Evolutionary conservation across 192 early-diverging fungal genomes (phyloP), one percentile per base, ranked within the genome.

Genomic region (Dissophora ornata): DNA sequence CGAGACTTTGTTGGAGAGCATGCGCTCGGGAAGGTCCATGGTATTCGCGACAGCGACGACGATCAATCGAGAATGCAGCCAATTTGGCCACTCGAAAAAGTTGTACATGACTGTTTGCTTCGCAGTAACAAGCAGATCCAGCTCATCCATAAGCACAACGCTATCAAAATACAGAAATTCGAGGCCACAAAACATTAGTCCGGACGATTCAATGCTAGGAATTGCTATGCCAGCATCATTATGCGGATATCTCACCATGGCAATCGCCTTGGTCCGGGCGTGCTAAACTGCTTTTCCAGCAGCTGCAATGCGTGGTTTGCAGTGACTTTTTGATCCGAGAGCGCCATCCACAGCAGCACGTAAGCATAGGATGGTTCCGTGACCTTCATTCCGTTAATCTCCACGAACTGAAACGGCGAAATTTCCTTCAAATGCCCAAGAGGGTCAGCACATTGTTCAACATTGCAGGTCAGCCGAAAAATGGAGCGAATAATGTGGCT

Each of bases 301-400:
- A 97, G 68, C 24, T 90, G 85, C 13, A 90, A 84, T 0, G 97
- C 94, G 63, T 96, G 92, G 36, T 82, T 85, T 21, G 94, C 69
- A 13, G 90, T 89, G 7, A 94, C 87, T 64, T 83, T 81, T 32
- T 84, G 79, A 48, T 83, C 79, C 26, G 84, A 82, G 9, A 97
- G 61, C 0, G 83, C 85, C 61, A 94, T 84, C 94, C 93, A 98
- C 25, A 99, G 68, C 15, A 89, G 80, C 4, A 84, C 83, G 80
- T 98, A 98, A 0, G 95, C 89, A 57, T 98, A 94, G 16, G 84
- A 75, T 16, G 97, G 96, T 51, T 97, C 95, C 0, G 92, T 94
- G 61, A 99, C 84, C 71, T 96, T 96, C 96, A 99, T 97, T 1
- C 95, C 96, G 71, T 99, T 99, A 28, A 99, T 93, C 79, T 99